A percentile compares a stretch with the other conserved stretches of the same genome.
phyloP scores from a whole-genome alignment of 2,329 filamentous ascomycete species.

The Fusarium papillatum region DNA sequence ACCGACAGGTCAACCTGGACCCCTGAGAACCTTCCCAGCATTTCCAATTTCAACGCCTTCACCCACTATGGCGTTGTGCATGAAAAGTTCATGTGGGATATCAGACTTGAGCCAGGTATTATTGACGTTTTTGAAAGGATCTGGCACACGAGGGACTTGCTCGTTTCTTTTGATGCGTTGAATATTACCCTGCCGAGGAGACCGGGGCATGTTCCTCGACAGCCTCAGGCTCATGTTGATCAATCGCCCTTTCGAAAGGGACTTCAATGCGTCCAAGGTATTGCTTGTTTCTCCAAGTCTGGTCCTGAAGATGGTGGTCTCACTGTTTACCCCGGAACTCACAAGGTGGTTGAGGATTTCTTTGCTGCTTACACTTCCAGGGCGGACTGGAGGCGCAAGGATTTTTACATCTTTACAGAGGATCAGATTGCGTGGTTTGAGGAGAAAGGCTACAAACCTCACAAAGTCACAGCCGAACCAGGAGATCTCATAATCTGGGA shows the following conservation, averaged over 20 bases:
- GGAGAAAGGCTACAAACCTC: neutral
- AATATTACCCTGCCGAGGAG: neutral
- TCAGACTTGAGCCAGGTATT: neutral
- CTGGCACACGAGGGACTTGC: neutral
- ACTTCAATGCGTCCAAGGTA: neutral
- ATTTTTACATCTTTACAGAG: neutral
- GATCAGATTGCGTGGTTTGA: neutral
- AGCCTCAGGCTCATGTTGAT: neutral
- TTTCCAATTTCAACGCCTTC: neutral
- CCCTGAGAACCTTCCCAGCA: neutral
- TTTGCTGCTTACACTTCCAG: neutral
- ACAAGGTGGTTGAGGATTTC: neutral
- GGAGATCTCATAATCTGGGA: slow-evolving; percentile 11
- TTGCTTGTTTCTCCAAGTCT: neutral
- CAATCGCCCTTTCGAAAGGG: neutral
- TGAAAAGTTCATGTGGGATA: neutral
- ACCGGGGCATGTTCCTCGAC: neutral
- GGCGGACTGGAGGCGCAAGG: neutral
- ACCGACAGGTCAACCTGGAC: neutral
- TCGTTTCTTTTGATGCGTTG: neutral
- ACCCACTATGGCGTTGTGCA: neutral
- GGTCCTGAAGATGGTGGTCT: neutral
- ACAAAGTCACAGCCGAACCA: neutral
- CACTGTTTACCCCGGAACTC: neutral
- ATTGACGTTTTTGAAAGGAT: neutral